Conservation (phyloP, 768 basidiomycete species). For the Rossbeevera mucosa region DNA sequence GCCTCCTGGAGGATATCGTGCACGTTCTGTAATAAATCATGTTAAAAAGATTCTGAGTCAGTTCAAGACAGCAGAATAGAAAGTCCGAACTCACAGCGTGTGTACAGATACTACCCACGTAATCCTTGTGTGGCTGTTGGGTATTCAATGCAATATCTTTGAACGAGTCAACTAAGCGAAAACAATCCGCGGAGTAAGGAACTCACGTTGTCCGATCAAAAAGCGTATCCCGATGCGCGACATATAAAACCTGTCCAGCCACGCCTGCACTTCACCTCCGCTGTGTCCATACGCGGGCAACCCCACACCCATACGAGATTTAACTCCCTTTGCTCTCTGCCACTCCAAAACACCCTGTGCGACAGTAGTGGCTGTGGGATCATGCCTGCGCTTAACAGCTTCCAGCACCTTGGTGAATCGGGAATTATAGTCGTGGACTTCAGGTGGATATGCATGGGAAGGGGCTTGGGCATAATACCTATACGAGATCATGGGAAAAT, state of each 20-base stretch:
- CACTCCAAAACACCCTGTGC: slow-evolving; percentile 95
- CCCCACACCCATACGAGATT: slow-evolving; percentile 23
- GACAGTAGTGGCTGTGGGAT: slow-evolving; percentile 95
- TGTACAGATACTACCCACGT: slow-evolving; percentile 96
- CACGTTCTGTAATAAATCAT: slow-evolving; percentile 55
- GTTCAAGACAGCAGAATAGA: neutral
- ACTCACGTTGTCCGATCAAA: slow-evolving; percentile 89
- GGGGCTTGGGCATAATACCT: slow-evolving; percentile 85
- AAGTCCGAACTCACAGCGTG: slow-evolving; percentile 57
- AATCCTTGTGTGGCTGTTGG: slow-evolving; percentile 81
- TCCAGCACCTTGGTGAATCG: slow-evolving; percentile 85
- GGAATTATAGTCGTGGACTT: slow-evolving; percentile 88
- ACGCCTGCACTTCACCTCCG: slow-evolving; percentile 87
- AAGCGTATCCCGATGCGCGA: slow-evolving; percentile 93
- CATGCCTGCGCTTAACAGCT: slow-evolving; percentile 88
- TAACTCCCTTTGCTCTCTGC: slow-evolving; percentile 54
- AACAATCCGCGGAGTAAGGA: neutral
- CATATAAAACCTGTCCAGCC: slow-evolving; percentile 97
- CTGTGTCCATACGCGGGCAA: slow-evolving; percentile 48
- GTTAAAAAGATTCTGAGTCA: neutral
- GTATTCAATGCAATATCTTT: slow-evolving; percentile 91
- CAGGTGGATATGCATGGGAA: slow-evolving; percentile 77
- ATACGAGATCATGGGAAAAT: slow-evolving; percentile 4
- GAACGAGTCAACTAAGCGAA: neutral
- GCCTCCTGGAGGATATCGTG: slow-evolving; percentile 96